Conservation (phyloP, 768 basidiomycete genomes). For the Hirschioporus abietinus region DNA sequence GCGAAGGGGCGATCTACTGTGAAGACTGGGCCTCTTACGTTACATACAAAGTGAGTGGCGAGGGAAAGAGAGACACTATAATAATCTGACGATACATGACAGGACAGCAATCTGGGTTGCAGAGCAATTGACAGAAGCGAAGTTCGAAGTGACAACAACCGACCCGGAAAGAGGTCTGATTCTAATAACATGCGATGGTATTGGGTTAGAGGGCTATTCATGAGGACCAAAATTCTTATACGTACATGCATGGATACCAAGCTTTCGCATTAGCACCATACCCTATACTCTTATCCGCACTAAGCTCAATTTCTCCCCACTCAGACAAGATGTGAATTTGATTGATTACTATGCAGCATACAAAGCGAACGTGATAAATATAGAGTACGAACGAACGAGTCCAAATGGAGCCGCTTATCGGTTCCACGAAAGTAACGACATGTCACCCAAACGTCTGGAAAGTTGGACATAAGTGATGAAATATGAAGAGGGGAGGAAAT, state of each 20-base stretch:
- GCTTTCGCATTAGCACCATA: too few relatives aligned
- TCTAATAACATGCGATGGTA: constrained; percentile 57
- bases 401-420: constrained; percentile 30
- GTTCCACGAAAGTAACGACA: constrained; percentile 85
- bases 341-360: neutral
- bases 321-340: neutral
- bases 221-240: neutral
- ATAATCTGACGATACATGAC: neutral
- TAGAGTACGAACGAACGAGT: neutral
- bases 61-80: constrained; percentile 2
- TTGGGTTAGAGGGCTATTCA: constrained; percentile 24
- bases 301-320: neutral
- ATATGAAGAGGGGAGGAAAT: constrained; percentile 8
- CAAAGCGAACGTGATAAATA: neutral
- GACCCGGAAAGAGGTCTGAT: constrained; percentile 35
- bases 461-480: constrained; percentile 8
- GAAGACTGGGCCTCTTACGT: constrained; percentile 47
- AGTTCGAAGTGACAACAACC: constrained; percentile 41
- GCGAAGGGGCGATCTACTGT: constrained; percentile 60
- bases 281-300: neutral
- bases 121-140: constrained; percentile 61
- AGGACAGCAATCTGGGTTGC: constrained; percentile 72
- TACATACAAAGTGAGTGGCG: constrained; percentile 57
- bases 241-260: too few relatives aligned
- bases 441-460: constrained; percentile 74